Percentiles rank a stretch among this genome's conserved stretches.
These are phyloP conservation scores for Dactylis glomerata DNA, from an alignment of 176 grass and related monocot species.

Conservation along the genomic window DNA sequence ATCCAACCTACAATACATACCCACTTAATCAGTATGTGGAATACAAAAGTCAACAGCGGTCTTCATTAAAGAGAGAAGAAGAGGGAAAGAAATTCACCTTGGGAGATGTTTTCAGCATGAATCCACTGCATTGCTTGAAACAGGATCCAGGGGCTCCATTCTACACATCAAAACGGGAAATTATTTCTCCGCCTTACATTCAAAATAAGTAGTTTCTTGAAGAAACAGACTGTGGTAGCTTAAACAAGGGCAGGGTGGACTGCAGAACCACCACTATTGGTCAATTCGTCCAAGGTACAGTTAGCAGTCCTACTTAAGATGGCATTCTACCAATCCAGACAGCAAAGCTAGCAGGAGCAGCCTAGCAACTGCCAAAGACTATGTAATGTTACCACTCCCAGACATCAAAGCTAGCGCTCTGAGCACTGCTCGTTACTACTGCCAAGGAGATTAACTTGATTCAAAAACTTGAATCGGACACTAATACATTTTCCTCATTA, in stretches of 20 bases:
- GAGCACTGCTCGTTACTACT: neutral
- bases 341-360: neutral
- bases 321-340: neutral
- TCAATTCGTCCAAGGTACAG: neutral
- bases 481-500: neutral
- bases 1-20: neutral
- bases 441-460: neutral
- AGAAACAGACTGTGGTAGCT: neutral
- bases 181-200: neutral
- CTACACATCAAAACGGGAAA: conserved; percentile 14
- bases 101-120: conserved; percentile 9
- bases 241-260: neutral
- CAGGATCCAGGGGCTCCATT: conserved; percentile 17
- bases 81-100: neutral
- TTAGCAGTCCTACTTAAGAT: neutral
- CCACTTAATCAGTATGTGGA: neutral
- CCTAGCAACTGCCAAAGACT: too few relatives aligned
- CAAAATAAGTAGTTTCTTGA: neutral
- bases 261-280: neutral
- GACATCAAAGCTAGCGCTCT: neutral
- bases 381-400: neutral
- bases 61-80: neutral
- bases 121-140: neutral
- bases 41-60: neutral
- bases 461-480: neutral